Evolutionary conservation across 2,329 filamentous ascomycete species (phyloP).

Genomic region (Zelopaecilomyces penicillatus): DNA sequence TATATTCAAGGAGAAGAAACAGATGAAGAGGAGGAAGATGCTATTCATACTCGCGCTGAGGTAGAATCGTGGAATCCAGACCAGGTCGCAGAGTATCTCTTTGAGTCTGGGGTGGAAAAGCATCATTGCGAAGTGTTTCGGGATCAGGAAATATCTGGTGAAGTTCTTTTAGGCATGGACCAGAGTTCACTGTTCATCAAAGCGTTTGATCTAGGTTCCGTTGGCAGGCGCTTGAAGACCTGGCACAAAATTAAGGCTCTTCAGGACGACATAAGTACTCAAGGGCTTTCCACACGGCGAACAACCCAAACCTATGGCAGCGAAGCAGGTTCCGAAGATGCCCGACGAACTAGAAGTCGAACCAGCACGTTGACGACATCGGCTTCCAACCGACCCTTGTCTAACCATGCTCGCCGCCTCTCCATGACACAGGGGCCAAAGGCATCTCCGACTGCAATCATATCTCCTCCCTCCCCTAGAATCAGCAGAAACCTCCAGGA

Average conservation of each 20-base stretch:
- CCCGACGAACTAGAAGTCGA: conserved; percentile 42
- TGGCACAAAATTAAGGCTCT: conserved; percentile 94
- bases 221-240: conserved; percentile 81
- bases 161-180: conserved; percentile 89
- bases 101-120: conserved; percentile 75
- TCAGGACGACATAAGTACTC: conserved; percentile 72
- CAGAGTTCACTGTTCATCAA: conserved; percentile 93
- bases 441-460: conserved; percentile 34
- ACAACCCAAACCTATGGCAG: conserved; percentile 51
- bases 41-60: conserved; percentile 57
- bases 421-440: conserved; percentile 44
- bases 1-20: conserved; percentile 94
- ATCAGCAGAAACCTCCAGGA: conserved; percentile 26
- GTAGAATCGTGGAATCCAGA: conserved; percentile 72
- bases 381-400: conserved; percentile 36
- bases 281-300: conserved; percentile 33
- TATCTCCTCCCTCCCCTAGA: conserved; percentile 31
- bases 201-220: conserved; percentile 85
- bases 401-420: conserved; percentile 38
- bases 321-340: conserved; percentile 49
- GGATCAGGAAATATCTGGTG: conserved; percentile 92
- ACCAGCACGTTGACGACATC: conserved; percentile 49
- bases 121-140: conserved; percentile 89
- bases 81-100: conserved; percentile 83
- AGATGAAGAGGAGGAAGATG: conserved; percentile 88